Evolutionary conservation across 2,329 filamentous ascomycete species (phyloP).

Genomic region (Macrophomina pseudophaseolina): DNA sequence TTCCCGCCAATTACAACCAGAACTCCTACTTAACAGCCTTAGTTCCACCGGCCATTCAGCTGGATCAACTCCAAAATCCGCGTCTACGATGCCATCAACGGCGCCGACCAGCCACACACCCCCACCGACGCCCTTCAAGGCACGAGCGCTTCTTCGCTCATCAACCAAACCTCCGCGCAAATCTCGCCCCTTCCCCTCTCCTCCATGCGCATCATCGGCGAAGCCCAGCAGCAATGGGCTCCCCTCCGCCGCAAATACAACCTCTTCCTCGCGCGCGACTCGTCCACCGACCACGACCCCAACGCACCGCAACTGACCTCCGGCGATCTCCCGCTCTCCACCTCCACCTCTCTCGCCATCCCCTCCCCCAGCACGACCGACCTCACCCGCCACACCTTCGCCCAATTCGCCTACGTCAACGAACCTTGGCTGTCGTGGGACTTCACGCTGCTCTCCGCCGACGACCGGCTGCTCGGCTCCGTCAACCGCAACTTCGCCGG

Average conservation of each 20-base stretch:
- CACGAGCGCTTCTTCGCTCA: slow-evolving; percentile 49
- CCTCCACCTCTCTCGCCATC: slow-evolving; percentile 45
- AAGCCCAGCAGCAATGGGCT: slow-evolving; percentile 68
- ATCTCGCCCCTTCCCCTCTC: slow-evolving; percentile 57
- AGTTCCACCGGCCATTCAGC: slow-evolving; percentile 67
- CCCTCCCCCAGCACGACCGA: slow-evolving; percentile 39
- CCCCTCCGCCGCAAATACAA: slow-evolving; percentile 68
- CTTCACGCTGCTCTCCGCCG: slow-evolving; percentile 61
- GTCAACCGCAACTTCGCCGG: slow-evolving; percentile 69
- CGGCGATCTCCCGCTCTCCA: slow-evolving; percentile 54
- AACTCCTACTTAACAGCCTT: slow-evolving; percentile 46
- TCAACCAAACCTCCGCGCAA: slow-evolving; percentile 50
- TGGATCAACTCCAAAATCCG: slow-evolving; percentile 65
- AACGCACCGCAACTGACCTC: slow-evolving; percentile 45
- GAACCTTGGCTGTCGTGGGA: slow-evolving; percentile 70
- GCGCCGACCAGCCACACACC: slow-evolving; percentile 38
- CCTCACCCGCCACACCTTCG: slow-evolving; percentile 47
- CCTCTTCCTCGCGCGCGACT: slow-evolving; percentile 62
- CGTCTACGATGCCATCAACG: slow-evolving; percentile 42
- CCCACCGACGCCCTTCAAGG: slow-evolving; percentile 52
- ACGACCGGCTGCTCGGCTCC: slow-evolving; percentile 59
- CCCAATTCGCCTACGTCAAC: slow-evolving; percentile 67
- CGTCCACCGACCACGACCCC: slow-evolving; percentile 37
- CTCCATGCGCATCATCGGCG: slow-evolving; percentile 67
- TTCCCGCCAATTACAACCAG: slow-evolving; percentile 28